Percentiles rank a stretch among this genome's conserved stretches.
phyloP scores from a whole-genome alignment of 2,329 filamentous ascomycete genomes.

The Cadophora gregata region DNA sequence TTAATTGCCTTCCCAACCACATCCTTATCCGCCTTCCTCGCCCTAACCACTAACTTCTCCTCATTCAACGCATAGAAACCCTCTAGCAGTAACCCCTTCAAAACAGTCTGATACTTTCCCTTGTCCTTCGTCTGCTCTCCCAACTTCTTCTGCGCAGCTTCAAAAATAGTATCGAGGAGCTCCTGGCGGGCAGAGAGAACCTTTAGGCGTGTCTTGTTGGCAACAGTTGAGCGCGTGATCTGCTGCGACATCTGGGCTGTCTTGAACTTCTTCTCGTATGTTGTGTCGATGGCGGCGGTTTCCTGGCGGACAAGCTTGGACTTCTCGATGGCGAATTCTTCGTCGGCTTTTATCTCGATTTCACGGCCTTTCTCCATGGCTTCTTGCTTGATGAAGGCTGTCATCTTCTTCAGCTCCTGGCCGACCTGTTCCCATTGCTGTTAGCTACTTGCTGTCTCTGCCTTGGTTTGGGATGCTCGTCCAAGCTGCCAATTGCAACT shows the following conservation, averaged over 20 bases:
- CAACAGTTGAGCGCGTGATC: conserved; percentile 93
- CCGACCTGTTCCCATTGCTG: conserved; percentile 70
- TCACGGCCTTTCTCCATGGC: conserved; percentile 95
- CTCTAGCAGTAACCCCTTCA: conserved; percentile 86
- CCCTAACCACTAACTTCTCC: conserved; percentile 74
- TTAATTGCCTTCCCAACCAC: conserved; percentile 78
- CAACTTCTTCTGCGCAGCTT: conserved; percentile 77
- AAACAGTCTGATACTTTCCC: conserved; percentile 73
- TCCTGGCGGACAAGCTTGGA: conserved; percentile 97
- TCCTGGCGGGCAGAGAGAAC: conserved; percentile 88
- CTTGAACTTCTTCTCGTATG: conserved; percentile 99
- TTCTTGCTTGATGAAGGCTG: conserved; percentile 99
- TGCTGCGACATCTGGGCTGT: conserved; percentile 98
- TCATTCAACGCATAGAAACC: conserved; percentile 89
- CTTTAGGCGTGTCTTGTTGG: conserved; percentile 94
- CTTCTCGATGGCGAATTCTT: conserved; percentile 99
- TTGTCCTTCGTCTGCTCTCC: conserved; percentile 69
- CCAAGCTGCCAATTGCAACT: background rate
- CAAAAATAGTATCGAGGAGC: conserved; percentile 88
- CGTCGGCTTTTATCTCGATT: conserved; percentile 97
- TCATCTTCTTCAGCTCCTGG: conserved; percentile 99
- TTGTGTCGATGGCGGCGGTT: conserved; percentile 86
- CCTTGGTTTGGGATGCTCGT: background rate
- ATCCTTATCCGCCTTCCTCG: conserved; percentile 79
- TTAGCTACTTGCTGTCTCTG: conserved; percentile 29